Base-by-base conservation (phyloP, 202 grass and related monocot genomes). In the Brachypodium distachyon region DNA sequence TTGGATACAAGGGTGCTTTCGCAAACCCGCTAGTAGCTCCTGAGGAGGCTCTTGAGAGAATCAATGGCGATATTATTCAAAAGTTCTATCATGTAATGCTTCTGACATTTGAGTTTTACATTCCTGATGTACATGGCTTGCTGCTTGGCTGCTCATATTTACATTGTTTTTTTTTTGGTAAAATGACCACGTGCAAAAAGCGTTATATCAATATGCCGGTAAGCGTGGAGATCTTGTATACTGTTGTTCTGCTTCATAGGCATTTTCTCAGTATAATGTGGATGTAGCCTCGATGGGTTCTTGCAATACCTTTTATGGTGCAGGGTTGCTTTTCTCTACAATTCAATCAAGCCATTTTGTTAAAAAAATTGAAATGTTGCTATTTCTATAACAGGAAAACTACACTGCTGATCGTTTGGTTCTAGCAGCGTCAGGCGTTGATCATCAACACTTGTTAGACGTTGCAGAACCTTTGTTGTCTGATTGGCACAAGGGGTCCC, bases 361-460 rank as follows among this genome's bases (percentile, higher is more conserved):
- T 13, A 18, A 67, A 61, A 77, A 60, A 33, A 31, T 29, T 80
- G 56, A 76, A n/a, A 58, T 25, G 12, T 52, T 74, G 38, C 23
- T 70, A 14, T 69, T 53, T 62, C 28, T 82, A 50, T 81, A 69
- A 74, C 87, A 94, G 95, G 87, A 94, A 51, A 94, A 94, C 34
- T 98, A 83, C 64, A 90, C 95, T 34, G 91, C 95, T 33, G 89
- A 94, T 86, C 81, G 84, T 29, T 63, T 98, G 67, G 89, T 98
- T 78, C 77, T 98, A 69, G 87, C 95, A 52, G 95, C 85, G 76
- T 90, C 82, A 26, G 95, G 95, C 34, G 60, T 98, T 54, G 91
- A 98, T 65, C 95, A 98, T 81, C 79, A 98, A 72, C 1, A 46
- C 1, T 84, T 98, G 44, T 76, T 98, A 81, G 82, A 91, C 33